Base-by-base conservation (phyloP, 139 green algal genomes). In the Volvox reticuliferus region DNA sequence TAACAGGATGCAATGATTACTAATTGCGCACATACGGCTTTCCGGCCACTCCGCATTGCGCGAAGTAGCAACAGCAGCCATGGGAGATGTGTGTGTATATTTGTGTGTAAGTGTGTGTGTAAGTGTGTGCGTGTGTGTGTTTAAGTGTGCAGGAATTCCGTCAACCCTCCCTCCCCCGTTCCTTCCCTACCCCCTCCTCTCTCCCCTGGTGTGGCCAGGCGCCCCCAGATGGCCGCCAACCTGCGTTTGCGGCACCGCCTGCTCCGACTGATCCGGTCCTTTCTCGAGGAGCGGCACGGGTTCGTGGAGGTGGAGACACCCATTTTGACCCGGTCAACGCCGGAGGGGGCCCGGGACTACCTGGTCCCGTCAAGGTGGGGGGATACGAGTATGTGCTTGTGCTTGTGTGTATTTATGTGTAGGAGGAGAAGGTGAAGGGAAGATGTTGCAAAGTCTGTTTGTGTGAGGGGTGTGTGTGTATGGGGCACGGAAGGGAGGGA, bases 261-360 rank as follows among this genome's bases (percentile, higher is more conserved):
- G 73, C 83, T 98, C 63, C 95, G 94, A 16, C 78, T 87, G 68
- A 93, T 99, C 55, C 94, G 98, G 2, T 83, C 94, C 28, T 97
- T 96, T 89, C 95, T 99, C 26, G 97, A 99, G 91, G 96, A 98
- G 44, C 75, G 36, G 12, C 62, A 91, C 33, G 79, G 65, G 63
- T 99, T 99, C 87, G 37, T 98, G 33, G 97, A 99, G 93, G 95
- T 99, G 30, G 98, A 99, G 94, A 99, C 98, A 21, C 98, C 98
- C 75, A 97, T 99, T 65, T 95, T 99, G 17, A 99, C 96, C n/a
- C 94, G 97, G 17, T 97, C 96, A 86, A 99, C 98, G 26, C 98
- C 98, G 0, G 98, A 99, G 94, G 98, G 98, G 16, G 98, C 98
- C 0, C 93, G 98, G 24, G 98, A 99, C 95, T 99, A 99, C 93